Base-by-base conservation (phyloP, 23 red algal species). In the Gracilariopsis chorda region DNA sequence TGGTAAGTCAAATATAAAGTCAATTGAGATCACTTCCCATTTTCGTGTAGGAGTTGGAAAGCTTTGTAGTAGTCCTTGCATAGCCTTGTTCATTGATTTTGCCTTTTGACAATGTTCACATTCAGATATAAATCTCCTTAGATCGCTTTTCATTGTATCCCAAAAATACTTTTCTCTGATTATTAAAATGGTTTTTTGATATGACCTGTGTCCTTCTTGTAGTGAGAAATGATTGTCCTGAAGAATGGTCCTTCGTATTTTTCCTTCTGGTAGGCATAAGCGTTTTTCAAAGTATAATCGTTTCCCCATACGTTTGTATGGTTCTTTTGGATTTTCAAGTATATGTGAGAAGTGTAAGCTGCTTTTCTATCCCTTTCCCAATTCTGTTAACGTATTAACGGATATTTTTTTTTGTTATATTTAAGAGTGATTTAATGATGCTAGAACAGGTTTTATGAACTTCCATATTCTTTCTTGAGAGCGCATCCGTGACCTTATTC, bases 1-100 rank as follows among this genome's bases (percentile, higher is more conserved):
- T 69, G 80, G 80, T 47, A 69, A 32, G 2, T 84, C 59, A 32
- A 68, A 64, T 30, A 84, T 60, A 59, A 64, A 84, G 0, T 84
- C 59, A 33, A 84, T 84, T n/a, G 59, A 64, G 45, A 84, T 84
- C 11, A 45, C 52, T 84, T 84, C 58, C 58, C 80, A 84, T 32
- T 69, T 84, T 19, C 67, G 45, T 6, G 11, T 11, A 23, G 33
- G 32, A 19, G 80, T 10, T 20, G 80, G 34, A 27, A 84, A 45
- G 7, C 56, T 12, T 11, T 29, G 30, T 6, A 68, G 10, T 23
- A 63, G 13, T 84, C 39, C 80, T 1, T 16, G 19, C 20, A 40
- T 0, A 3, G 63, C 48, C 37, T 28, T 34, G 67, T 84, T 84
- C 8, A 46, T 24, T 67, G 39, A 43, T 59, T 84, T 84, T 63